Percentiles rank a stretch among this genome's conserved stretches.
Conservation (phyloP, 164 flowering plant genomes). For the Tetrastigma voinierianum region DNA sequence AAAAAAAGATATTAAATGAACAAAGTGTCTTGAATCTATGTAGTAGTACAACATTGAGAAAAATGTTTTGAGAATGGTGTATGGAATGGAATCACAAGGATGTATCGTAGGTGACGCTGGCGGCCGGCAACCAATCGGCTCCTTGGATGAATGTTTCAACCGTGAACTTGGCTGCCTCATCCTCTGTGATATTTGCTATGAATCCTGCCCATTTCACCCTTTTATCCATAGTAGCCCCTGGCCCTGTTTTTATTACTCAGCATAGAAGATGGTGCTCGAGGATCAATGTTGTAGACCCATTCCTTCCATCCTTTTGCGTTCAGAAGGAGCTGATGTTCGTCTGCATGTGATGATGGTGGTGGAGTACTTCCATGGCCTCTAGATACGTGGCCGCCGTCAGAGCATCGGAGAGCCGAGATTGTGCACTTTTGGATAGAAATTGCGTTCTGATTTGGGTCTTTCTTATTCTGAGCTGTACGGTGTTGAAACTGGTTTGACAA, state of each 20-base stretch:
- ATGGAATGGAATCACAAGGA: constrained; percentile 27
- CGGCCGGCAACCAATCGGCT: constrained; percentile 43
- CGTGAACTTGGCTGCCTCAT: constrained; percentile 41
- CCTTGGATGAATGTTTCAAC: constrained; percentile 57
- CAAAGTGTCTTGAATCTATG: no score
- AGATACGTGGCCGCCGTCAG: constrained; percentile 56
- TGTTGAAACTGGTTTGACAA: constrained; percentile 52
- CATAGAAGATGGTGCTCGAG: constrained; percentile 63
- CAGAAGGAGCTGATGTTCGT: constrained; percentile 44
- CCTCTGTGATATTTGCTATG: constrained; percentile 29
- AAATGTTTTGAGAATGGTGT: neutral
- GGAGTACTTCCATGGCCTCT: constrained; percentile 90
- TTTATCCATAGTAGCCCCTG: constrained; percentile 38
- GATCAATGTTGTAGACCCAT: constrained; percentile 47
- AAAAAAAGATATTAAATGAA: no score
- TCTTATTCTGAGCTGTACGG: constrained; percentile 87
- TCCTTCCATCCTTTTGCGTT: constrained; percentile 58
- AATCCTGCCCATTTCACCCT: constrained; percentile 82
- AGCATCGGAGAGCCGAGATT: constrained; percentile 26
- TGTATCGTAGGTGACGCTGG: constrained; percentile 29
- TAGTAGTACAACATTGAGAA: no score
- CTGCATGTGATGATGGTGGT: constrained; percentile 76
- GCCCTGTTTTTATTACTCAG: constrained; percentile 78
- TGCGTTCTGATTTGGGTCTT: constrained; percentile 61
- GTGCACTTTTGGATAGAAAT: constrained; percentile 58